Evolutionary conservation across 179 eudicot genomes (phyloP).

Genomic region (Corrigiola litoralis): DNA sequence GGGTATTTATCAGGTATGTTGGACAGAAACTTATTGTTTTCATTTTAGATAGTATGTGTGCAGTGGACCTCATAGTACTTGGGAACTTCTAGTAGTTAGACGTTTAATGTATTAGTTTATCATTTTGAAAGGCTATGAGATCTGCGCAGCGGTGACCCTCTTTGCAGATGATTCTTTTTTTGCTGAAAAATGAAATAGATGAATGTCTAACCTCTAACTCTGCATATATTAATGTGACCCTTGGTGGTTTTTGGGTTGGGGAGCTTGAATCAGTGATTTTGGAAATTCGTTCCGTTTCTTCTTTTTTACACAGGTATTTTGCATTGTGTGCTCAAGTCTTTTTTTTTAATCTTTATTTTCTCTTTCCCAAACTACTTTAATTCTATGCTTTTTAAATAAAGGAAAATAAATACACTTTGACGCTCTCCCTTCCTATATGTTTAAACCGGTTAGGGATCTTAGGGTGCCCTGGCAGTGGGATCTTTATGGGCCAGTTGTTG

Average conservation of each 20-base stretch:
- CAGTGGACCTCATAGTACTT: background rate
- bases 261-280: background rate
- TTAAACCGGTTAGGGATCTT: background rate
- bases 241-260: background rate
- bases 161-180: background rate
- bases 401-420: too few species aligned
- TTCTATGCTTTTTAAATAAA: too few species aligned
- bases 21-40: background rate
- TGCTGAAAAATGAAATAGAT: background rate
- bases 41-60: background rate
- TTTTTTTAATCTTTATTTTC: background rate
- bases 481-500: too few species aligned
- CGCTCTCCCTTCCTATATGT: background rate
- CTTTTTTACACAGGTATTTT: too few species aligned
- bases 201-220: background rate
- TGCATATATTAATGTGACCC: background rate
- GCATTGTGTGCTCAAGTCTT: too few species aligned
- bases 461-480: background rate
- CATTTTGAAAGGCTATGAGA: background rate
- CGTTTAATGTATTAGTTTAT: background rate
- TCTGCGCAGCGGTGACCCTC: background rate
- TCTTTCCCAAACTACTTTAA: background rate
- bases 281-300: background rate
- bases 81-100: background rate
- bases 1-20: conserved; percentile 91